These are phyloP conservation scores for Leucocoprinus leucothites DNA, from an alignment of 768 basidiomycete species.

Conservation along the genomic window DNA sequence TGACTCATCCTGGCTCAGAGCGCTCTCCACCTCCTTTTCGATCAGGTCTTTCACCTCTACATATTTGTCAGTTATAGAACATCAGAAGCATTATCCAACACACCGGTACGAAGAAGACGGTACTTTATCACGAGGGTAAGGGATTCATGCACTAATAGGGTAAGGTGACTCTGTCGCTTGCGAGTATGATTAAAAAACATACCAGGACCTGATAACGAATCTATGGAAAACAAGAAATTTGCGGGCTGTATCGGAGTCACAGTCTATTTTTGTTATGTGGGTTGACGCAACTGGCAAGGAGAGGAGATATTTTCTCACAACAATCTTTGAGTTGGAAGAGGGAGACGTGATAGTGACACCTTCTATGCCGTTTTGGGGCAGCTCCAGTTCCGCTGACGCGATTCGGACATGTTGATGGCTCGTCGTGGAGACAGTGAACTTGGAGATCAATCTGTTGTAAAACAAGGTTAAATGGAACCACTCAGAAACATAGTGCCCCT, in stretches of 20 bases:
- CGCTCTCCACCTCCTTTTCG: constrained; percentile 41
- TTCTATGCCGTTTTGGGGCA: constrained; percentile 38
- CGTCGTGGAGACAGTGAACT: constrained; percentile 85
- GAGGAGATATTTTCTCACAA: constrained; percentile 34
- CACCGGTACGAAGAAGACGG: constrained; percentile 82
- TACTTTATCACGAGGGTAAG: constrained; percentile 68
- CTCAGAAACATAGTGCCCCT: constrained; percentile 12
- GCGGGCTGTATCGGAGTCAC: constrained; percentile 74
- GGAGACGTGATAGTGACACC: constrained; percentile 53
- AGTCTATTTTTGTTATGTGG: constrained; percentile 46
- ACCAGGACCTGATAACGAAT: constrained; percentile 64
- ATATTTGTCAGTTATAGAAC: background rate
- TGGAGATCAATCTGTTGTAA: constrained; percentile 71
- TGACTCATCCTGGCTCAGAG: constrained; percentile 33
- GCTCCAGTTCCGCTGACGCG: constrained; percentile 51
- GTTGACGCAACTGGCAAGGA: background rate
- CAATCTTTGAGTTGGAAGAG: constrained; percentile 40
- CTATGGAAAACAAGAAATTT: constrained; percentile 79
- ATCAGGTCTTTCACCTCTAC: constrained; percentile 70
- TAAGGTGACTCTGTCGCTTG: constrained; percentile 10
- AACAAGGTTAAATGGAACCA: constrained; percentile 1
- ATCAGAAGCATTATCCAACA: constrained; percentile 2
- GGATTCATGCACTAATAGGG: constrained; percentile 54
- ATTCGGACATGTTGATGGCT: constrained; percentile 80
- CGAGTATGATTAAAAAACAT: constrained; percentile 14